Conservation (phyloP, 1,284 basidiomycete genomes). For the Cryptococcus sp. region DNA sequence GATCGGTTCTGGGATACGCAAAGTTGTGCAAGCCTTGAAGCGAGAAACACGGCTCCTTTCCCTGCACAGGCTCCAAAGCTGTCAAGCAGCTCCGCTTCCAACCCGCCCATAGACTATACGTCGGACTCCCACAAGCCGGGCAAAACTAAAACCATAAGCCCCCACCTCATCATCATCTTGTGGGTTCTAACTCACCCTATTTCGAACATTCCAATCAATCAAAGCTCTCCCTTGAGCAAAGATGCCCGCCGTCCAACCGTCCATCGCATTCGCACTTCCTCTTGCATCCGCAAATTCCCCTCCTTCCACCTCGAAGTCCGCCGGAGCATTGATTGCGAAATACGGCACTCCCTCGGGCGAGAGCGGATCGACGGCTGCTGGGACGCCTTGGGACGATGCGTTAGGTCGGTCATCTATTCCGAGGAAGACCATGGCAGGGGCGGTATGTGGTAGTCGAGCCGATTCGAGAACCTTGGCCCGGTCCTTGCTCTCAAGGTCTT, state of each 20-base stretch:
- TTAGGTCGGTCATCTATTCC: conserved; percentile 66
- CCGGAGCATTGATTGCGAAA: conserved; percentile 69
- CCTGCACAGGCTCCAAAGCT: conserved; percentile 43
- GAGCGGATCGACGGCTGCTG: conserved; percentile 55
- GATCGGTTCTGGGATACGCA: conserved; percentile 79
- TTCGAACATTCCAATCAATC: conserved; percentile 82
- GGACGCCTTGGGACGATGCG: conserved; percentile 46
- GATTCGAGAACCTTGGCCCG: conserved; percentile 55
- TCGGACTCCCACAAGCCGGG: conserved; percentile 72
- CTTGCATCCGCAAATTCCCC: conserved; percentile 64
- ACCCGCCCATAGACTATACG: conserved; percentile 87
- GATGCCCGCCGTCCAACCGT: conserved; percentile 56
- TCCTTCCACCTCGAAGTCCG: conserved; percentile 47
- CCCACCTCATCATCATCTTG: not conserved
- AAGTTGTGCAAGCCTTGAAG: conserved; percentile 83
- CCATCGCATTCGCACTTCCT: conserved; percentile 51
- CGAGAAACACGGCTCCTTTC: conserved; percentile 35
- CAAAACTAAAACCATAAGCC: conserved; percentile 62
- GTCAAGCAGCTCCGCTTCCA: conserved; percentile 86
- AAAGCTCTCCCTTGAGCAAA: conserved; percentile 72
- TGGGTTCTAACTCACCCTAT: conserved; percentile 61
- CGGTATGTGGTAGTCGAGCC: conserved; percentile 55
- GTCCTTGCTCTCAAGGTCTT: conserved; percentile 28
- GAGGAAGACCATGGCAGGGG: conserved; percentile 59
- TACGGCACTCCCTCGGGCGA: conserved; percentile 68